phyloP scores from a whole-genome alignment of 2,329 filamentous ascomycete genomes.

The Volutella citrinella region DNA sequence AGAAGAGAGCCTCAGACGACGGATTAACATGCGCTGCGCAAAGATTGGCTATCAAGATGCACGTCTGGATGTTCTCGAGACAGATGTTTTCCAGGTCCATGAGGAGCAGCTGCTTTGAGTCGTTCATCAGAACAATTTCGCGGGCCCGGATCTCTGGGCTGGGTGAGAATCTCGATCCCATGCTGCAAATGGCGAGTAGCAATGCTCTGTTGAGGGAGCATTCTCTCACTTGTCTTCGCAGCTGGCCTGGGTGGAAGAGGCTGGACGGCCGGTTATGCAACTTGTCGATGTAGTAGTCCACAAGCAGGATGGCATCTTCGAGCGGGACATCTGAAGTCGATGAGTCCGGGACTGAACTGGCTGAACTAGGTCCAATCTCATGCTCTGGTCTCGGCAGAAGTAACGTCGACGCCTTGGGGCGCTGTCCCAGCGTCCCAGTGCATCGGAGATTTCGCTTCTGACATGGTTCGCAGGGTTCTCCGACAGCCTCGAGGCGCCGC shows the following conservation, averaged over 20 bases:
- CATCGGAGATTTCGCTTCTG: background rate
- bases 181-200: constrained; percentile 7
- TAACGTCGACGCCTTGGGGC: background rate
- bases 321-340: background rate
- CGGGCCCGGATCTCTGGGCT: background rate
- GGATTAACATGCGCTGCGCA: constrained; percentile 4
- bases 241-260: constrained; percentile 10
- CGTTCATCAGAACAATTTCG: background rate
- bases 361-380: background rate
- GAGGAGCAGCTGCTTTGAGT: constrained; percentile 7
- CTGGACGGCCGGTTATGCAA: constrained; percentile 12
- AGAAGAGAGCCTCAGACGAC: constrained; percentile 9
- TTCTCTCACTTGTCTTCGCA: constrained; percentile 1
- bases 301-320: constrained; percentile 2
- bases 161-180: constrained; percentile 7
- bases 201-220: constrained; percentile 5
- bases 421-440: background rate
- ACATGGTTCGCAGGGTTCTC: constrained; percentile 7
- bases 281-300: constrained; percentile 11
- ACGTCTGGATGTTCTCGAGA: constrained; percentile 13
- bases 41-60: constrained; percentile 9
- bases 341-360: background rate
- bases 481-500: constrained; percentile 4
- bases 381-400: background rate
- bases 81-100: constrained; percentile 12